phyloP scores from a whole-genome alignment of 257 asterid genomes.

The Paraleonurus japonicus region DNA sequence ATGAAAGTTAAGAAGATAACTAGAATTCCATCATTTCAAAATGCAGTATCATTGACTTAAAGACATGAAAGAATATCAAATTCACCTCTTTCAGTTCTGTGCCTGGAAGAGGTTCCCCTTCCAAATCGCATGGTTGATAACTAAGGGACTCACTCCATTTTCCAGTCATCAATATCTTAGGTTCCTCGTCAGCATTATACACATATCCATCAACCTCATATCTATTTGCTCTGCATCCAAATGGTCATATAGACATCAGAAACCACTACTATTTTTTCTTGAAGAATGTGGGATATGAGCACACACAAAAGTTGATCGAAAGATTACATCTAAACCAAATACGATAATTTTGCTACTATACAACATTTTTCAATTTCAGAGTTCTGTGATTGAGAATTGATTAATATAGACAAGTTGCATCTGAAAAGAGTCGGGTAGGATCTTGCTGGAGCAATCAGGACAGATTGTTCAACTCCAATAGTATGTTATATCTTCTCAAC shows the following conservation, averaged over 20 bases:
- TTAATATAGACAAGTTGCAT: neutral
- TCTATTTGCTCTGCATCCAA: slow-evolving; percentile 76
- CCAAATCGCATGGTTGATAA: slow-evolving; percentile 92
- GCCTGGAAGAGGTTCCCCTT: slow-evolving; percentile 94
- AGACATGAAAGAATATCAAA: slow-evolving; percentile 8
- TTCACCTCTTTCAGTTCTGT: slow-evolving; percentile 91
- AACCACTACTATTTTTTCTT: slow-evolving; percentile 8
- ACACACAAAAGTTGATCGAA: neutral
- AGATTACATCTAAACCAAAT: slow-evolving; percentile 1
- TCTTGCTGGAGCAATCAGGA: slow-evolving; percentile 1
- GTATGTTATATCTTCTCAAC: neutral
- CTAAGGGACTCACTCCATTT: slow-evolving; percentile 89
- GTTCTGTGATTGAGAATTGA: neutral
- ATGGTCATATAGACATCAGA: slow-evolving; percentile 23
- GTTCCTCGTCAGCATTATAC: slow-evolving; percentile 86
- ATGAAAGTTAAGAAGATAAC: neutral
- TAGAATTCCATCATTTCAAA: slow-evolving; percentile 8
- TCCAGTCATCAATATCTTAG: slow-evolving; percentile 96
- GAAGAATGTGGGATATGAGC: slow-evolving; percentile 1
- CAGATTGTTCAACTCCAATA: neutral
- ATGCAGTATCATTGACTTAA: slow-evolving; percentile 16
- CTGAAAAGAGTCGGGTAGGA: neutral
- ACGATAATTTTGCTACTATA: neutral
- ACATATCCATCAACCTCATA: slow-evolving; percentile 99
- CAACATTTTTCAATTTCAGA: neutral